Evolutionary conservation across 495 filamentous ascomycete species (phyloP), one percentile per base, ranked within the genome.

Genomic region (Filosporella fistucella): DNA sequence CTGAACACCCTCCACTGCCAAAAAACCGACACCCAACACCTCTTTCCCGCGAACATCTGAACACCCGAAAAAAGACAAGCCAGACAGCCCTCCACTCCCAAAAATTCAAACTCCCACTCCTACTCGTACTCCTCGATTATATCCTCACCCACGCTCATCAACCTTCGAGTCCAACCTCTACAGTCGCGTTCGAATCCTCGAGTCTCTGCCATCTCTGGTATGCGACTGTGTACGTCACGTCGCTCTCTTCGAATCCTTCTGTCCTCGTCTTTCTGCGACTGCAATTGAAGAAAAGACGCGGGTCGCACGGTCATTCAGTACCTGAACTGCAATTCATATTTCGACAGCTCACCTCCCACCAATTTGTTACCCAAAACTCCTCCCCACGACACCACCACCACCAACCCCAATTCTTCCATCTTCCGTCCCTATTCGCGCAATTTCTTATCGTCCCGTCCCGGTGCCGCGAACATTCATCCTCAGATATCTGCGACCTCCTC

Each of bases 271-370:
- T 21, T 7, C 17, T 38, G 35, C 35, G 35, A 38, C 35, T 9
- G 35, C 20, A 6, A 21, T 16, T 38, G 9, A 8, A 38, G 35
- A 21, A 40, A 13, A 25, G 47, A 49, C 42, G 34, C 42, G 42
- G 44, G 52, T 56, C 52, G 47, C 44, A 56, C 52, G 47, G 47
- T 37, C 41, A 36, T 18, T 18, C 47, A 51, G 42, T 51, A 46
- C 47, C 47, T 51, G 48, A 28, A 38, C 34, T 49, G 34, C 26
- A 39, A 45, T 45, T 29, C 37, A 35, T 30, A 45, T 40, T 30
- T 51, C 32, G 52, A 51, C 47, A 46, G 32, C 42, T 51, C 52
- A 39, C 48, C 41, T 51, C 41, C 20, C 47, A 56, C 52, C 11
- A 46, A 42, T 39, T 28, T n/a, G n/a, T n/a, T n/a, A n/a, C n/a